These are phyloP conservation scores for Didymellaceae sp. DNA, from an alignment of 2,329 filamentous ascomycete species.

Conservation along the genomic window DNA sequence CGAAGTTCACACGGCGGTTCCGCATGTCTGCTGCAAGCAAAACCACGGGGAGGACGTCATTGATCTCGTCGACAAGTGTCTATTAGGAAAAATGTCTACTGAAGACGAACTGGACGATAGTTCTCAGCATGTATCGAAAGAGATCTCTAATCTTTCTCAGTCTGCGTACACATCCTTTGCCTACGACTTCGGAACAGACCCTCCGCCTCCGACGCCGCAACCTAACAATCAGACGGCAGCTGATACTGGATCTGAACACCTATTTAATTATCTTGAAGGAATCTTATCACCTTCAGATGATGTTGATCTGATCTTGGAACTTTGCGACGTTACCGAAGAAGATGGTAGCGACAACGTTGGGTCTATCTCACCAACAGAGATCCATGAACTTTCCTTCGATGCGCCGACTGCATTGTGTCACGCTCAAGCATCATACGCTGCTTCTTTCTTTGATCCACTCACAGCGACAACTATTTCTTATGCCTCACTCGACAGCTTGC, in stretches of 20 bases:
- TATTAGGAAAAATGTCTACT: background rate
- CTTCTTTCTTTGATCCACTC: background rate
- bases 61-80: background rate
- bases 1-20: background rate
- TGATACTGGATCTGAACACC: background rate
- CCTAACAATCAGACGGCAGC: too few relatives aligned
- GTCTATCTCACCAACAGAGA: background rate
- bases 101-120: background rate
- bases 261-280: background rate
- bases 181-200: background rate
- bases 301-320: background rate
- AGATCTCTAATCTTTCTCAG: too few relatives aligned
- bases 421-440: conserved; percentile 9
- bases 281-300: background rate
- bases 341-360: background rate
- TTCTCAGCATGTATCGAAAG: too few relatives aligned
- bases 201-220: background rate
- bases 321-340: background rate
- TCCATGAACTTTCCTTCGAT: background rate
- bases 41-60: background rate
- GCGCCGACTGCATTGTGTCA: background rate
- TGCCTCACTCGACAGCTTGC: background rate
- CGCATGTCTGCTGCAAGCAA: background rate
- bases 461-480: background rate
- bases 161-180: background rate